Conservation (phyloP, 352 stramenopile species). For the Pythium myriotylum region DNA sequence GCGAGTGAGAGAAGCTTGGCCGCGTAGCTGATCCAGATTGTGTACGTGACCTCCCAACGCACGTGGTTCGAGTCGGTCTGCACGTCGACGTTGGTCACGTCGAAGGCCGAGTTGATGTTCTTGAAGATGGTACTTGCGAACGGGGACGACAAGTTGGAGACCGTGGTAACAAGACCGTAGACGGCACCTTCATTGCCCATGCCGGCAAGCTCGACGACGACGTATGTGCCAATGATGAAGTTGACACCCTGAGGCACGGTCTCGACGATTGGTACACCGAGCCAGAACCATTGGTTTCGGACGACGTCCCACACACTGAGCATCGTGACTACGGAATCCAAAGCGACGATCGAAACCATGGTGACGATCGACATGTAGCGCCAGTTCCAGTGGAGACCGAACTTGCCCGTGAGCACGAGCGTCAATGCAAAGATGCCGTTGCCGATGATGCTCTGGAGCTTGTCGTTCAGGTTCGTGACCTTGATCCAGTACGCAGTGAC, state of each 20-base stretch:
- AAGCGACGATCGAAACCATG: slow-evolving; percentile 23
- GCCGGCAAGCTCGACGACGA: too few species aligned
- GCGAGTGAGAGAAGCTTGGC: slow-evolving; percentile 26
- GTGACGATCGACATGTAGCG: slow-evolving; percentile 32
- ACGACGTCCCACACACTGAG: slow-evolving; percentile 42
- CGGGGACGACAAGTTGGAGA: slow-evolving; percentile 27
- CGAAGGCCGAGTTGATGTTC: slow-evolving; percentile 28
- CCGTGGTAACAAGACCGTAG: too few species aligned
- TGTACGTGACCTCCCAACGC: slow-evolving; percentile 24
- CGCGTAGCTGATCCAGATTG: slow-evolving; percentile 21
- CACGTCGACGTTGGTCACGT: slow-evolving; percentile 28
- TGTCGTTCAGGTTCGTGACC: slow-evolving; percentile 27
- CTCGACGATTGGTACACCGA: slow-evolving; percentile 34
- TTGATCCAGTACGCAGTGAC: slow-evolving; percentile 26
- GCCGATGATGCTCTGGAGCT: slow-evolving; percentile 19
- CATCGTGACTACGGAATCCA: slow-evolving; percentile 33
- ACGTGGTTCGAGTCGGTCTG: slow-evolving; percentile 22
- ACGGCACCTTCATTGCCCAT: too few species aligned
- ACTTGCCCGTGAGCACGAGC: slow-evolving; percentile 26
- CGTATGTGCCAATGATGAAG: slow-evolving; percentile 33
- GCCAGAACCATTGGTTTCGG: slow-evolving; percentile 45
- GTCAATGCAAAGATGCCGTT: slow-evolving; percentile 19
- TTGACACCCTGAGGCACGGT: slow-evolving; percentile 27
- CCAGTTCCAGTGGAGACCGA: slow-evolving; percentile 41
- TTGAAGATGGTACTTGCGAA: slow-evolving; percentile 29